A percentile compares a stretch with the other conserved stretches of the same genome.
phyloP scores from a whole-genome alignment of 768 basidiomycete genomes.

The Xerocomellus dryophilus region DNA sequence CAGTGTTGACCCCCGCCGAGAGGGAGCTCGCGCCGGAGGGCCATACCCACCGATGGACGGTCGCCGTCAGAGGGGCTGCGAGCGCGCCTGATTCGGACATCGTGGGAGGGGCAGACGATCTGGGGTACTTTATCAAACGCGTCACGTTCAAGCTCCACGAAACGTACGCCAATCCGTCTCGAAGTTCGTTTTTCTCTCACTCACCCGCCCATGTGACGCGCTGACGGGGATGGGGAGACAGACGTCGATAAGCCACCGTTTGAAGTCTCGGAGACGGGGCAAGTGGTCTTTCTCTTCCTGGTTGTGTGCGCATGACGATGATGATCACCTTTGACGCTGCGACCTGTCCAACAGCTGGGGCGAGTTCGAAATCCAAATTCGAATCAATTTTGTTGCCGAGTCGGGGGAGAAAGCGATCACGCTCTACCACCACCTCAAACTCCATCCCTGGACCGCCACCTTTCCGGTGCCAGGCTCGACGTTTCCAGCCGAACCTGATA shows the following conservation, averaged over 20 bases:
- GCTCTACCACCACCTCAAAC: slow-evolving; percentile 90
- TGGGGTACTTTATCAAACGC: slow-evolving; percentile 89
- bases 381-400: slow-evolving; percentile 85
- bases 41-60: slow-evolving; percentile 96
- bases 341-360: slow-evolving; percentile 66
- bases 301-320: background rate
- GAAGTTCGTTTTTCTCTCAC: slow-evolving; percentile 58
- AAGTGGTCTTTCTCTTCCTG: slow-evolving; percentile 19
- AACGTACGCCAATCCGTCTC: slow-evolving; percentile 85
- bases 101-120: slow-evolving; percentile 88
- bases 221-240: slow-evolving; percentile 28
- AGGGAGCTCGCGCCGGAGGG: slow-evolving; percentile 56
- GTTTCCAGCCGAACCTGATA: slow-evolving; percentile 52
- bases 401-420: slow-evolving; percentile 87
- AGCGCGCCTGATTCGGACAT: slow-evolving; percentile 67
- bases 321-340: background rate
- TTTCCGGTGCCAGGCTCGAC: slow-evolving; percentile 16
- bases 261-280: slow-evolving; percentile 95
- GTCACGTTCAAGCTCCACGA: slow-evolving; percentile 98
- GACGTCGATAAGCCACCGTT: slow-evolving; percentile 93
- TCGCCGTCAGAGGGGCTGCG: slow-evolving; percentile 87
- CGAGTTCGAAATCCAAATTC: slow-evolving; percentile 94
- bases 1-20: slow-evolving; percentile 72
- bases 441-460: slow-evolving; percentile 79
- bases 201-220: background rate